Base-by-base conservation (phyloP, 768 basidiomycete species). In the Tylopilus cervinicoccineus region DNA sequence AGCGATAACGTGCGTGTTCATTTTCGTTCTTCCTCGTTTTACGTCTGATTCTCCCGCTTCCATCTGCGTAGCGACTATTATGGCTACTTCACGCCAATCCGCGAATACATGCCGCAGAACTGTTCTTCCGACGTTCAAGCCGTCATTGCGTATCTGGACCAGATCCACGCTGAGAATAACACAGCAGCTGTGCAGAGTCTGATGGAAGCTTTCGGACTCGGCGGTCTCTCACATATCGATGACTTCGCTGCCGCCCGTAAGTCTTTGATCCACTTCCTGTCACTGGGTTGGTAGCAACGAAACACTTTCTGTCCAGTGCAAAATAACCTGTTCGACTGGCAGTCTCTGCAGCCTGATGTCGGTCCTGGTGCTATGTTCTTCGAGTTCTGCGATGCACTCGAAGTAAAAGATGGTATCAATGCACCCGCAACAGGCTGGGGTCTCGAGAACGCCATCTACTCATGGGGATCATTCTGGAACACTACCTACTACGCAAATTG, bases 111-210 rank as follows among this genome's bases (percentile, higher is more conserved):
- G 83, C 81, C 85, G 2, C 54, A 55, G 53, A 88, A 89, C 63
- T 89, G 87, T 66, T 86, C 84, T 8, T 76, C 83, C 0, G 87
- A 89, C 57, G 75, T 87, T 26, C 69, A 84, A 61, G 76, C 75
- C 5, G 84, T 83, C 14, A 75, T 88, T 45, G 58, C 74, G 6
- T 75, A 84, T 54, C 67, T 88, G 32, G 86, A 88, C 58, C 43
- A 72, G 45, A 77, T 80, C 6, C 80, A 85, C 54, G 64, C 66
- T 0, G 68, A 68, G 4, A 70, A 70, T 1, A 69, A 81, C 51
- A 47, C 61, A 6, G 61, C 65, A 24, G 76, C 78, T 12, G 81
- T 85, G 29, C 64, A 79, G 47, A 57, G 54, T 19, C 63, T 88
- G 51, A 83, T 87, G 62, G 70, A 75, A 13, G 54, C 68, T 12